Evolutionary conservation across 2,329 filamentous ascomycete species (phyloP).

Genomic region (Aspergillus fumigatus): DNA sequence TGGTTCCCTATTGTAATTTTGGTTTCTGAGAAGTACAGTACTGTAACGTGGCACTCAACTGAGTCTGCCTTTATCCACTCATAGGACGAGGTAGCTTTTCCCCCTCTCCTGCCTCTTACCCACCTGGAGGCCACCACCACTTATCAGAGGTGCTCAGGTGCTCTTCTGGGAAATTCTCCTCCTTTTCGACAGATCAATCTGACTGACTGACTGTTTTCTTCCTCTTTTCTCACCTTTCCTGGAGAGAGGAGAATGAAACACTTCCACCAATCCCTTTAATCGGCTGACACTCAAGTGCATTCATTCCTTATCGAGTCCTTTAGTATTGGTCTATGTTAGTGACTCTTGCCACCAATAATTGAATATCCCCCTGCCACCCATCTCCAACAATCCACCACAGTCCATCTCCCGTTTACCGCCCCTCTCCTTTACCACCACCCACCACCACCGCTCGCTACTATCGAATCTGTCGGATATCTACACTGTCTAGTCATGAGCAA

Average conservation of each 20-base stretch:
- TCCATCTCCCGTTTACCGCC: conserved; percentile 8
- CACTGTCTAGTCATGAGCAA: conserved; percentile 17
- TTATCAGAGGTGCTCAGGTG: conserved; percentile 9
- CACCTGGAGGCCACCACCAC: conserved; percentile 4
- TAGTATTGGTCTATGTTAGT: neutral
- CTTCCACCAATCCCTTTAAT: neutral
- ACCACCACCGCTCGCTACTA: neutral
- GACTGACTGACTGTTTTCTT: neutral
- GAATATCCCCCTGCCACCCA: neutral
- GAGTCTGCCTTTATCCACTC: too few species aligned
- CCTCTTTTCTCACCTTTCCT: neutral
- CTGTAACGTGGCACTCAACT: neutral
- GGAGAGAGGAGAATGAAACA: neutral
- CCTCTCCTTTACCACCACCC: neutral
- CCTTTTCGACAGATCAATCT: neutral
- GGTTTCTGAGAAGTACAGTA: neutral
- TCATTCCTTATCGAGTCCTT: conserved; percentile 3
- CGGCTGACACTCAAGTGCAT: neutral
- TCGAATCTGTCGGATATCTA: conserved; percentile 5
- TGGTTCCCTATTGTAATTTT: neutral
- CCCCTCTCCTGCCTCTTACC: neutral
- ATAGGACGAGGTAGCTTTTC: neutral
- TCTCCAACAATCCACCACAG: neutral
- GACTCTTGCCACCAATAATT: neutral
- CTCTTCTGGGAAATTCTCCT: conserved; percentile 7